Percentiles rank a stretch among this genome's conserved stretches.
Conservation (phyloP, 306 rosid species). For the Coriaria nepalensis region DNA sequence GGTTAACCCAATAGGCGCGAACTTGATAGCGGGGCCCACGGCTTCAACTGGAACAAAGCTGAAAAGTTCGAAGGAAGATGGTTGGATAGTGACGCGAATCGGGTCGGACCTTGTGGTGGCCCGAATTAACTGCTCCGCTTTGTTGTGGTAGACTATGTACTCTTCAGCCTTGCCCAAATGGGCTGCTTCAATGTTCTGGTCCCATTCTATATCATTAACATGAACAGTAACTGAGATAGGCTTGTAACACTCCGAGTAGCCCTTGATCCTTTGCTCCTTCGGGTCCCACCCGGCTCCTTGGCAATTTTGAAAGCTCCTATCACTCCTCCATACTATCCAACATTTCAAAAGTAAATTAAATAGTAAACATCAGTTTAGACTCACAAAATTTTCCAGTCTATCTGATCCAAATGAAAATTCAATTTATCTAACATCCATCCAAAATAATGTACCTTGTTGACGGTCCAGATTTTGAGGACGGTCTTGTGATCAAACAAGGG, state of each 20-base stretch:
- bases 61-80: constrained; percentile 59
- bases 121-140: constrained; percentile 29
- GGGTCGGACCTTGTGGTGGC: constrained; percentile 38
- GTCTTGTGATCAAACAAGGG: constrained; percentile 59
- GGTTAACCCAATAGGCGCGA: constrained; percentile 65
- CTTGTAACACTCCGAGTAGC: constrained; percentile 54
- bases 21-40: constrained; percentile 27
- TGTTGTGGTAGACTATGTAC: constrained; percentile 39
- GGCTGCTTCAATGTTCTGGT: constrained; percentile 44
- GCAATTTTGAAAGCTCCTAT: constrained; percentile 82
- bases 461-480: constrained; percentile 71
- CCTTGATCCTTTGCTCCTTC: constrained; percentile 36
- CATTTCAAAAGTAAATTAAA: background rate
- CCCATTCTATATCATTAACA: constrained; percentile 73
- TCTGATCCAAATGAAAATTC: too few species aligned
- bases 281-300: constrained; percentile 96
- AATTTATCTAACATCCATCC: too few species aligned
- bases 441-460: constrained; percentile 49
- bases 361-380: too few species aligned
- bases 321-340: constrained; percentile 61
- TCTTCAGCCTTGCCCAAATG: constrained; percentile 46
- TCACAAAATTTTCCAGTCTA: too few species aligned
- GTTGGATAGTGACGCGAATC: constrained; percentile 30
- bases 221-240: constrained; percentile 39
- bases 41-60: constrained; percentile 42